A percentile compares a stretch with the other conserved stretches of the same genome.
phyloP scores from a whole-genome alignment of 2,329 filamentous ascomycete species.

The Dactylellina parvicollis region DNA sequence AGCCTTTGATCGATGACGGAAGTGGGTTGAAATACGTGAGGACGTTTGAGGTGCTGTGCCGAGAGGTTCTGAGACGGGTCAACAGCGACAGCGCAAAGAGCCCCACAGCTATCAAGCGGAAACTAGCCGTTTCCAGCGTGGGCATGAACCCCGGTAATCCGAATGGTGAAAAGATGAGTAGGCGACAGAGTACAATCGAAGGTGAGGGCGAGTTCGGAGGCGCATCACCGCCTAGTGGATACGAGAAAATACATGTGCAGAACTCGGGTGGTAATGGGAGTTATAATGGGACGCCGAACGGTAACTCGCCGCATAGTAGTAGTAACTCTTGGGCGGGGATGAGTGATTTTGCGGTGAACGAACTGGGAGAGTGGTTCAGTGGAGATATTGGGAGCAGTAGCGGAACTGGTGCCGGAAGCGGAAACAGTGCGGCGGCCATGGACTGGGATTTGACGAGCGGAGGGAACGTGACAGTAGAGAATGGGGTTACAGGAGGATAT shows the following conservation, averaged over 20 bases:
- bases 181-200: constrained; percentile 48
- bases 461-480: constrained; percentile 46
- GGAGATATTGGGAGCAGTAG: constrained; percentile 23
- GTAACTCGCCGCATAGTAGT: constrained; percentile 47
- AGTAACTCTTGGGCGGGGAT: constrained; percentile 46
- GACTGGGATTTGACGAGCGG: constrained; percentile 50
- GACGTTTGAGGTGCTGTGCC: constrained; percentile 52
- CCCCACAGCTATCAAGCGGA: constrained; percentile 34
- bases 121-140: constrained; percentile 10
- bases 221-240: constrained; percentile 48
- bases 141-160: not conserved
- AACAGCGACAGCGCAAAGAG: constrained; percentile 35
- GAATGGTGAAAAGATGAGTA: constrained; percentile 33
- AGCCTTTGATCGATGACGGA: constrained; percentile 49
- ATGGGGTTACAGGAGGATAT: constrained; percentile 50
- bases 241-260: constrained; percentile 53
- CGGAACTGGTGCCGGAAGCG: not conserved
- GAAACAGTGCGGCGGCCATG: constrained; percentile 15
- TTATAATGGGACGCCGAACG: constrained; percentile 50
- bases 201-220: constrained; percentile 50
- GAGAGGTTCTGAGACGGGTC: constrained; percentile 43
- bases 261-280: constrained; percentile 28
- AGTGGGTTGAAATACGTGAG: constrained; percentile 50
- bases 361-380: constrained; percentile 51
- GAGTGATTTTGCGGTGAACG: constrained; percentile 44